Evolutionary conservation across 345 rosid species (phyloP).

Genomic region (Syzygium grande): DNA sequence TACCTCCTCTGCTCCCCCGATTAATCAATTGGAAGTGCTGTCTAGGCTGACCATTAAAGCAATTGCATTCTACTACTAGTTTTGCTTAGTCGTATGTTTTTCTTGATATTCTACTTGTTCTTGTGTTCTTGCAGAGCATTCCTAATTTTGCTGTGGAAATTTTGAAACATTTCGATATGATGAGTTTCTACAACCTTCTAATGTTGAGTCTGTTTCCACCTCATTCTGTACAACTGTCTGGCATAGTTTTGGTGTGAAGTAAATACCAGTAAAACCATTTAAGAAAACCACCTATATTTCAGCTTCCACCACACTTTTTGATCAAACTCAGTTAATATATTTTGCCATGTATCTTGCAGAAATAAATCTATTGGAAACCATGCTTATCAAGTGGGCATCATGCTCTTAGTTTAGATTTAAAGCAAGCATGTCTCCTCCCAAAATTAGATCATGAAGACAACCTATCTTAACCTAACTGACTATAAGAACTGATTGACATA

Average conservation of each 20-base stretch:
- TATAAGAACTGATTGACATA: background rate
- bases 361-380: background rate
- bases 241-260: background rate
- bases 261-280: background rate
- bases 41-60: background rate
- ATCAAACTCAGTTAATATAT: background rate
- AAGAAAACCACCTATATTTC: background rate
- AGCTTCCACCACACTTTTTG: background rate
- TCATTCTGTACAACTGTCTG: background rate
- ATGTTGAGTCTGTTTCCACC: background rate
- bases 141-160: background rate
- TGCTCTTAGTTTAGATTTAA: background rate
- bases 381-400: background rate
- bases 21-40: background rate
- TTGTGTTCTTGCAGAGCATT: background rate
- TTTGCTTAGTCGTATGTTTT: background rate
- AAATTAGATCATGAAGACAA: background rate
- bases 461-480: background rate
- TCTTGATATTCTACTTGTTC: background rate
- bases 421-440: background rate
- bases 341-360: background rate
- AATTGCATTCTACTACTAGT: background rate
- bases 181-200: background rate
- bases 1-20: background rate
- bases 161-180: background rate